Evolutionary conservation across 2,329 filamentous ascomycete genomes (phyloP), one percentile per base, ranked within the genome.

Genomic region (Teratosphaeria viscida): DNA sequence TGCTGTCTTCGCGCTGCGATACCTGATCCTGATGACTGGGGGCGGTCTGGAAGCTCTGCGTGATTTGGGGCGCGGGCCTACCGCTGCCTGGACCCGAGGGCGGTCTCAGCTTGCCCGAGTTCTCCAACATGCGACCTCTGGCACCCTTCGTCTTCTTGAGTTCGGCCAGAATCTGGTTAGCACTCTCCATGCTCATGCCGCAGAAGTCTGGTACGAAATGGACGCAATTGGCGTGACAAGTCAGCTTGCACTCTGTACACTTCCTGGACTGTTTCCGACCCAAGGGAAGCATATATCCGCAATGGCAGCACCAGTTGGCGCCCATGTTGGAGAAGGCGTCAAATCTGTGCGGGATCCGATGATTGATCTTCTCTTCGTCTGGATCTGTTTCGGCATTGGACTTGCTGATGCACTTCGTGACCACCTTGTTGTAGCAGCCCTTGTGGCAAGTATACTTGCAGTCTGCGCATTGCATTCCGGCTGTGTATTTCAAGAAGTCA

Each of bases 361-460:
- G 94, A 73, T 99, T 99, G 83, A 99, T 95, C 81, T 97, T 99
- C 77, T 96, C 94, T 76, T 99, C 94, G 75, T 99, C 94, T 26
- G 94, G 92, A 73, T 99, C 94, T 5, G 90, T 95, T 75, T 99
- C 94, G 64, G 94, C 92, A 72, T 99, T 99, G 63, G 92, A 96
- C 75, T 99, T 97, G 78, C 92, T 97, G 75, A 99, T 99, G 78
- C 94, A 99, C 76, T 99, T 99, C 64, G 94, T 99, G 68, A 99
- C 94, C 54, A 99, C 94, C 74, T 92, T 95, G 16, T 85, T 79
- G 75, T 97, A 99, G 74, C 94, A 99, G 77, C 97, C 96, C 69
- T 90, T 92, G 76, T 99, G 94, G 76, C 94, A 99, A 47, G 92
- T 97, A 77, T 97, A 97, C 77, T 97, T 97, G 87, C 94, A 99